phyloP scores from a whole-genome alignment of 2,329 filamentous ascomycete species.

The Sporothrix inflata region DNA sequence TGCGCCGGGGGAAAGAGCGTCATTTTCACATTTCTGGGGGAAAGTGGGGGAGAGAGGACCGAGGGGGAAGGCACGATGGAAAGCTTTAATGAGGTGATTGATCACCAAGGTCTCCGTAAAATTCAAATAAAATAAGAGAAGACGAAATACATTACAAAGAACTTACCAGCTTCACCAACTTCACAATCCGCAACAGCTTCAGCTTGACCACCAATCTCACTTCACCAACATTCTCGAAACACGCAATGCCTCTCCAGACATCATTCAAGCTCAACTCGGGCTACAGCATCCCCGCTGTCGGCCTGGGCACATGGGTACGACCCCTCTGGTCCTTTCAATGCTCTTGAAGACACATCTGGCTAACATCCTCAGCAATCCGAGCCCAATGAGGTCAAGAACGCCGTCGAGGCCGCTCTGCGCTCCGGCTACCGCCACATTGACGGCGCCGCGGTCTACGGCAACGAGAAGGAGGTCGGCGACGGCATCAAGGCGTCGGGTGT shows the following conservation, averaged over 20 bases:
- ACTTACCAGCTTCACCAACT: not conserved
- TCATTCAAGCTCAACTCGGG: slow-evolving; percentile 34
- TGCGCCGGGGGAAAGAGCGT: slow-evolving; percentile 8
- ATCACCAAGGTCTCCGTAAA: not conserved
- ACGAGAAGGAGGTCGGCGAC: slow-evolving; percentile 36
- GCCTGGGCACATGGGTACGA: slow-evolving; percentile 47
- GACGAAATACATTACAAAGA: not conserved
- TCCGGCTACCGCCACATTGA: slow-evolving; percentile 52
- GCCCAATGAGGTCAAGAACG: slow-evolving; percentile 48
- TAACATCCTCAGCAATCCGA: slow-evolving; percentile 31
- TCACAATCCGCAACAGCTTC: too few relatives aligned
- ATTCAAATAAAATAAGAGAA: not conserved
- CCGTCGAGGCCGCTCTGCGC: slow-evolving; percentile 52
- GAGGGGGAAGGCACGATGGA: slow-evolving; percentile 14
- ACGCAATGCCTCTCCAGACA: slow-evolving; percentile 32
- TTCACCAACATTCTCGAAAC: not conserved
- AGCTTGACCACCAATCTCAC: not conserved
- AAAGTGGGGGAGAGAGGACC: not conserved
- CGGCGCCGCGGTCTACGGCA: slow-evolving; percentile 52
- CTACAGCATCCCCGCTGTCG: slow-evolving; percentile 44
- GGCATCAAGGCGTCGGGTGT: slow-evolving; percentile 31
- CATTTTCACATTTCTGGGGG: not conserved
- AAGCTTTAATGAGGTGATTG: slow-evolving; percentile 14
- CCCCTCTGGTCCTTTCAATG: not conserved
- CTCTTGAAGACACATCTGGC: not conserved